A percentile compares a stretch with the other conserved stretches of the same genome.
Evolutionary conservation across 306 rosid genomes (phyloP).

Genomic region (Malus asiatica): DNA sequence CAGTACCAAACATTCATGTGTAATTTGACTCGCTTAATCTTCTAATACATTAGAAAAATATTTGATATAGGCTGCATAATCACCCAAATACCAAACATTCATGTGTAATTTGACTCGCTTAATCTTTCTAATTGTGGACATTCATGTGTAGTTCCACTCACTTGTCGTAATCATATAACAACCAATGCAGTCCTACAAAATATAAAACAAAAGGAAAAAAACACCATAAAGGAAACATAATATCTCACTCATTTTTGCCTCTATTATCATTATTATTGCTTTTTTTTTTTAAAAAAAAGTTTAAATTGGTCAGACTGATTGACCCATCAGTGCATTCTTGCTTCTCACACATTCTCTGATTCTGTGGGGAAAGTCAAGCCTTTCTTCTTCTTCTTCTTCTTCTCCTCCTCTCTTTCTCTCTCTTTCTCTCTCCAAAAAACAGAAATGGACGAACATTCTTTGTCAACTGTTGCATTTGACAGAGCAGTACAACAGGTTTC

Average conservation of each 20-base stretch:
- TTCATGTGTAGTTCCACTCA: slow-evolving; percentile 33
- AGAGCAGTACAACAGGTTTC: slow-evolving; percentile 74
- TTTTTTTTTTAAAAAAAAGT: no score
- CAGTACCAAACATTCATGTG: no score
- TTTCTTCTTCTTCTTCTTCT: background rate
- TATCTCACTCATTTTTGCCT: background rate
- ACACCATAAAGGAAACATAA: slow-evolving; percentile 13
- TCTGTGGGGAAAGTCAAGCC: slow-evolving; percentile 27
- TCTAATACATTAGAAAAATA: no score
- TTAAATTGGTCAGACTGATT: background rate
- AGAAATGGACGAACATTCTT: slow-evolving; percentile 56
- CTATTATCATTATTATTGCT: no score
- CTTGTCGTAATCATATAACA: no score
- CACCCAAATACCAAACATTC: no score
- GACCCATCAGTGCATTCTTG: slow-evolving; percentile 4
- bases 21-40: no score
- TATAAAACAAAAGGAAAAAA: background rate
- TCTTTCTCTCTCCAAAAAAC: slow-evolving; percentile 23
- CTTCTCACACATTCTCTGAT: slow-evolving; percentile 35
- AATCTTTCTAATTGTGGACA: background rate
- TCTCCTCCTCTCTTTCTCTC: background rate
- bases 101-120: no score
- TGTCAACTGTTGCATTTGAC: slow-evolving; percentile 50
- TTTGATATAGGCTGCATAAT: no score
- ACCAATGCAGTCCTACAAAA: background rate